Conservation (phyloP, 2,329 filamentous ascomycete species). For the Penicillium decumbens region DNA sequence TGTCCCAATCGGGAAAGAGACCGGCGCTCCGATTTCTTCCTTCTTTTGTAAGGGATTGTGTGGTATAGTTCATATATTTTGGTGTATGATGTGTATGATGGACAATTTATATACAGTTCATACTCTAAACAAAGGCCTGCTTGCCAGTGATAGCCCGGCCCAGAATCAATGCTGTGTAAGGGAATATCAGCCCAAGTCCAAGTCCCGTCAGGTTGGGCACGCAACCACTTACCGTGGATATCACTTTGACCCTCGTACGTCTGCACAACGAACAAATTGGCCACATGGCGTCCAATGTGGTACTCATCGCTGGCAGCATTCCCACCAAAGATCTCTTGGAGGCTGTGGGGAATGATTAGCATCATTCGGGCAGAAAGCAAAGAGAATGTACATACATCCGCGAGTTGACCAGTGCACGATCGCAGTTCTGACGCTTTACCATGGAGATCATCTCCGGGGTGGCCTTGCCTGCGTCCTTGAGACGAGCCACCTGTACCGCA, state of each 20-base stretch:
- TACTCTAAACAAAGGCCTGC: slow-evolving; percentile 65
- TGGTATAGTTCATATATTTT: not conserved
- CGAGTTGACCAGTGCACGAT: slow-evolving; percentile 75
- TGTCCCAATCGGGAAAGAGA: slow-evolving; percentile 14
- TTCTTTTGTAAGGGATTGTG: not conserved
- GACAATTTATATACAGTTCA: not conserved
- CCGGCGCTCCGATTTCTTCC: slow-evolving; percentile 6
- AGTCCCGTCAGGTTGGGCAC: slow-evolving; percentile 25
- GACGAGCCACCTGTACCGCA: slow-evolving; percentile 79
- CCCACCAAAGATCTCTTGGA: slow-evolving; percentile 95
- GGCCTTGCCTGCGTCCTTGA: slow-evolving; percentile 85
- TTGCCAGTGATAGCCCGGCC: slow-evolving; percentile 67
- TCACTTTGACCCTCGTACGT: slow-evolving; percentile 98
- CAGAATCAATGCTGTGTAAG: slow-evolving; percentile 57
- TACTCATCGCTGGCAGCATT: slow-evolving; percentile 99
- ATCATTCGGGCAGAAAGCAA: not conserved
- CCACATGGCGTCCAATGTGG: slow-evolving; percentile 86
- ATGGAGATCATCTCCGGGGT: slow-evolving; percentile 94
- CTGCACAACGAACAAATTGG: slow-evolving; percentile 94
- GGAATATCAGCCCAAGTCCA: slow-evolving; percentile 44
- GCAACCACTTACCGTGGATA: slow-evolving; percentile 72
- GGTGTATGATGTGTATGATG: not conserved
- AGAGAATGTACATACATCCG: slow-evolving; percentile 50
- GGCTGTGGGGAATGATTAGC: slow-evolving; percentile 37
- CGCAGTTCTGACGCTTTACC: slow-evolving; percentile 98